A percentile compares a stretch with the other conserved stretches of the same genome.
Conservation (phyloP, 2,329 filamentous ascomycete species). For the Fusarium nodosum region DNA sequence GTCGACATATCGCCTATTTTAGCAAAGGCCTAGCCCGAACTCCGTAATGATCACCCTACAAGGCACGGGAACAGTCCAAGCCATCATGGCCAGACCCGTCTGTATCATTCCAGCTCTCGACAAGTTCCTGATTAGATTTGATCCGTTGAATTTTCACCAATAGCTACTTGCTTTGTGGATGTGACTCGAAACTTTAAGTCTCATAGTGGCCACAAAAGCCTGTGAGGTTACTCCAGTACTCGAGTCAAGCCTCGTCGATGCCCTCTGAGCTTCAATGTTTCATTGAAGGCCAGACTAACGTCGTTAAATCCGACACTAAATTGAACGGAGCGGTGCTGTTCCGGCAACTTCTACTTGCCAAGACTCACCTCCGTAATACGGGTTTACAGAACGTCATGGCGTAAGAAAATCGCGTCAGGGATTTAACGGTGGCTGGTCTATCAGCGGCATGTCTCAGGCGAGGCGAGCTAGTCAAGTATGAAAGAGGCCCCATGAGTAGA, state of each 20-base stretch:
- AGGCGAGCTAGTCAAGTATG: no score
- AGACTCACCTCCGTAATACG: background rate
- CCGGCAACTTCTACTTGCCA: background rate
- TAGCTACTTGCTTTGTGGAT: background rate
- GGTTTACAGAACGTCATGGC: background rate
- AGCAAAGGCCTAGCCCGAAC: background rate
- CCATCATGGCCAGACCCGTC: rapidly evolving
- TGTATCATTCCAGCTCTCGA: background rate
- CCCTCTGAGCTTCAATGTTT: background rate
- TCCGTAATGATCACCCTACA: background rate
- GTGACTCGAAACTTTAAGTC: background rate
- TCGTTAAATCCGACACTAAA: no score
- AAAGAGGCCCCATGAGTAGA: no score
- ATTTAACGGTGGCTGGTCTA: background rate
- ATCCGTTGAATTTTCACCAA: background rate
- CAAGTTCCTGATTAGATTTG: background rate
- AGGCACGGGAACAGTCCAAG: background rate
- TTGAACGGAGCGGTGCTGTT: background rate
- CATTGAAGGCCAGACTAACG: rapidly evolving
- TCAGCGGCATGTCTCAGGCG: background rate
- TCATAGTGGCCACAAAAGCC: background rate
- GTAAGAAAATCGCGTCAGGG: background rate
- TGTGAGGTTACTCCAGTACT: rapidly evolving
- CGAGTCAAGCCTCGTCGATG: background rate
- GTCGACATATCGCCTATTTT: background rate